Evolutionary conservation across 148 eudicot species (phyloP).

Genomic region (Linanthus parryae): DNA sequence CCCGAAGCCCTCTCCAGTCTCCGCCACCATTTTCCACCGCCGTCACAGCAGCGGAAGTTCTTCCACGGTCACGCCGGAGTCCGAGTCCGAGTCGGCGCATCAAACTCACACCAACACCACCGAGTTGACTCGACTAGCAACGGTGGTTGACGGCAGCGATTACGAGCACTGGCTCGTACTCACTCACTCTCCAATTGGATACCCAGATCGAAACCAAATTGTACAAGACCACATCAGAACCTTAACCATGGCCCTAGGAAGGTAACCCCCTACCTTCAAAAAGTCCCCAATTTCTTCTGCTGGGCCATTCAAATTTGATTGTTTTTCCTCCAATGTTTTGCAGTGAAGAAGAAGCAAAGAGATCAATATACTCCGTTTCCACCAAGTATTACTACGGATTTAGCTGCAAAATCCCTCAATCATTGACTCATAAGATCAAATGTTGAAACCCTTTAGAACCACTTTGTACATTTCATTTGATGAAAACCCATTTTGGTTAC

Average conservation of each 20-base stretch:
- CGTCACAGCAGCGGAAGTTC: too few species aligned
- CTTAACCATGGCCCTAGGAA: constrained; percentile 30
- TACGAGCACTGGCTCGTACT: constrained; percentile 43
- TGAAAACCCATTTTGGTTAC: too few species aligned
- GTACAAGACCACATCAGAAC: constrained; percentile 18
- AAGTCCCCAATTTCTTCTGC: too few species aligned
- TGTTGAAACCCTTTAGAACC: constrained; percentile 22
- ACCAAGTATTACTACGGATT: constrained; percentile 64
- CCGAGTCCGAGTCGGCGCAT: too few species aligned
- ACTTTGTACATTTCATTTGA: too few species aligned
- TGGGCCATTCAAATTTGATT: too few species aligned
- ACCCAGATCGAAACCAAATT: constrained; percentile 22
- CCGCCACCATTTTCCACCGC: too few species aligned
- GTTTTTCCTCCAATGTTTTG: not conserved
- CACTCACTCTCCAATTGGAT: constrained; percentile 25
- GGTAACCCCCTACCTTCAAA: too few species aligned
- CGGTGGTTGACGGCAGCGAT: constrained; percentile 33
- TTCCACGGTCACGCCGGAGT: too few species aligned
- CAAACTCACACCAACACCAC: too few species aligned
- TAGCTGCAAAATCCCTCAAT: constrained; percentile 50
- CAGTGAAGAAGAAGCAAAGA: constrained; percentile 69
- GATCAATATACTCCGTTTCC: constrained; percentile 70
- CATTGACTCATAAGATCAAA: constrained; percentile 41
- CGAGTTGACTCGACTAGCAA: constrained; percentile 19
- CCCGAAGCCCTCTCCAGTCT: too few species aligned